phyloP scores from a whole-genome alignment of 441 rosid genomes.

The Croton setiger region DNA sequence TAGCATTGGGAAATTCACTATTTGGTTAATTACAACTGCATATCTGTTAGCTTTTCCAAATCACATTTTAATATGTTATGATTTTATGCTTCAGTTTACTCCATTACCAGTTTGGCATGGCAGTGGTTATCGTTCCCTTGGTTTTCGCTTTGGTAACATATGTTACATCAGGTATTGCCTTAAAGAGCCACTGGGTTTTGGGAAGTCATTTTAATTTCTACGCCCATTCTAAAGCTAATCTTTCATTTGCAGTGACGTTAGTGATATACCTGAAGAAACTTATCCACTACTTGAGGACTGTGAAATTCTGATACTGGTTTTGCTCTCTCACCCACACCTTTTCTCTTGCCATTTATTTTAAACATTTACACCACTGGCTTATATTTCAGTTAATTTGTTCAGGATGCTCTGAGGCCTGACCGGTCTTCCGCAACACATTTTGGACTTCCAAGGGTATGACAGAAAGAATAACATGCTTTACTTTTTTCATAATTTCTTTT shows the following conservation, averaged over 20 bases:
- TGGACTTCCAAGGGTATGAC: constrained; percentile 76
- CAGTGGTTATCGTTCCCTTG: constrained; percentile 69
- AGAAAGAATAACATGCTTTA: not conserved
- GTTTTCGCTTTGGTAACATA: constrained; percentile 78
- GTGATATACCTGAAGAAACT: constrained; percentile 88
- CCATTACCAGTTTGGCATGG: constrained; percentile 99
- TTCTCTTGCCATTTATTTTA: not conserved
- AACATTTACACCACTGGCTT: not conserved
- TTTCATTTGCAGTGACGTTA: constrained; percentile 60
- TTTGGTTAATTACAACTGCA: not conserved
- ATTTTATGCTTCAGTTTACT: constrained; percentile 47
- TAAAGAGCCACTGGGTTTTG: not conserved
- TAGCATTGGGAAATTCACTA: not conserved
- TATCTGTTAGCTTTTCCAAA: not conserved
- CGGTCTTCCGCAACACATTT: constrained; percentile 90
- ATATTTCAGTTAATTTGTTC: constrained; percentile 21
- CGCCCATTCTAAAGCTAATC: constrained; percentile 16
- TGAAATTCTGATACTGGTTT: constrained; percentile 65
- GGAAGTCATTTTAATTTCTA: constrained; percentile 1
- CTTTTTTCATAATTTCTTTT: not conserved
- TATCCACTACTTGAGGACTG: constrained; percentile 68
- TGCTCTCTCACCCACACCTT: constrained; percentile 10
- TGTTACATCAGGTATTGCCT: constrained; percentile 75
- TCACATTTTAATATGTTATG: not conserved
- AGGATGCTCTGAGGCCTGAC: constrained; percentile 92